phyloP scores from a whole-genome alignment of 1,284 basidiomycete genomes.

The Austropuccinia psidii region DNA sequence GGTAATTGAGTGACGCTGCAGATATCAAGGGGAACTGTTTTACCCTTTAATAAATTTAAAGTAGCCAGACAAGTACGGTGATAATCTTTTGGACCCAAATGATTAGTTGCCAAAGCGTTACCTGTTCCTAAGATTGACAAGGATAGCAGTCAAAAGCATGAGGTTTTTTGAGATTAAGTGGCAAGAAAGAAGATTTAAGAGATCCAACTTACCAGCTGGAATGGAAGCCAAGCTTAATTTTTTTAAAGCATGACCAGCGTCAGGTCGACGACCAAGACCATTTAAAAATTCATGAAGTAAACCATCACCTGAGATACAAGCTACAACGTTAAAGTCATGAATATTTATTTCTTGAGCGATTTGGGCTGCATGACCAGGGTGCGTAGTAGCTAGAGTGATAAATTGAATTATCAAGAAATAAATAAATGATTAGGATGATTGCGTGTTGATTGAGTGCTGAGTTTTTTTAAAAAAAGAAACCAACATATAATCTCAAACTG shows the following conservation, averaged over 20 bases:
- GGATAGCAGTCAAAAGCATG: too few species aligned
- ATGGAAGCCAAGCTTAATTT: conserved; percentile 71
- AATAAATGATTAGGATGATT: too few species aligned
- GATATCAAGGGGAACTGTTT: conserved; percentile 3
- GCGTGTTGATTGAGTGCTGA: too few species aligned
- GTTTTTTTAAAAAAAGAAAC: too few species aligned
- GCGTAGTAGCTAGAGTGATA: conserved; percentile 63
- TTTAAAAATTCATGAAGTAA: conserved; percentile 86
- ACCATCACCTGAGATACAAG: conserved; percentile 84
- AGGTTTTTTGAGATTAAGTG: too few species aligned
- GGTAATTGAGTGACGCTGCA: conserved; percentile 49
- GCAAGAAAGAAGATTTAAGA: too few species aligned
- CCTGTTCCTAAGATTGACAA: conserved; percentile 51
- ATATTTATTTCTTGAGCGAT: conserved; percentile 60
- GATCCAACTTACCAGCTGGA: conserved; percentile 72
- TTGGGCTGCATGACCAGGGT: conserved; percentile 63
- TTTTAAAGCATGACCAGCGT: conserved; percentile 61
- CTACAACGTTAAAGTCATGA: conserved; percentile 62
- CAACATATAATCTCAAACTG: conserved; percentile 58
- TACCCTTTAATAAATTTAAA: conserved; percentile 80
- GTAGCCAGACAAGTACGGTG: conserved; percentile 66
- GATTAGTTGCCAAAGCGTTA: conserved; percentile 48
- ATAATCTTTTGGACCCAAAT: conserved; percentile 56
- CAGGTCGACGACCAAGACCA: conserved; percentile 71
- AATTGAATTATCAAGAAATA: not conserved